phyloP scores from a whole-genome alignment of 1,284 basidiomycete species.

The Cutaneotrichosporon dermatis region DNA sequence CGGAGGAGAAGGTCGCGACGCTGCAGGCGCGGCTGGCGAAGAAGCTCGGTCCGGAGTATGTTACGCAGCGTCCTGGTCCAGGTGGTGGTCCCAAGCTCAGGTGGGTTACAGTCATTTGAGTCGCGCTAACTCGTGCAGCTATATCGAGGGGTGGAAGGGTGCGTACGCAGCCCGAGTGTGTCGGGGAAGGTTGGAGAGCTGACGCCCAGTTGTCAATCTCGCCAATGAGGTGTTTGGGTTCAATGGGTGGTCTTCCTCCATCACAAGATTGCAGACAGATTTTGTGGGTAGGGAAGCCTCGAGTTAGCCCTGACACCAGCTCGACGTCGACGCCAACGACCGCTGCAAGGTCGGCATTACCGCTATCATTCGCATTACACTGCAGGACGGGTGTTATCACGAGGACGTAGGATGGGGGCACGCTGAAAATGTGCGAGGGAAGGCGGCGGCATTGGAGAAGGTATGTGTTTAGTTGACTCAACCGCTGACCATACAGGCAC shows the following conservation, averaged over 20 bases:
- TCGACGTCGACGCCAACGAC: slow-evolving; percentile 64
- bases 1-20: slow-evolving; percentile 61
- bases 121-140: slow-evolving; percentile 54
- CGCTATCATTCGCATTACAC: slow-evolving; percentile 77
- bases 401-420: slow-evolving; percentile 91
- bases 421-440: slow-evolving; percentile 77
- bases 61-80: slow-evolving; percentile 83
- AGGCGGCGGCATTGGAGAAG: slow-evolving; percentile 86
- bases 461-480: slow-evolving; percentile 51
- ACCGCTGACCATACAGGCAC: slow-evolving; percentile 60
- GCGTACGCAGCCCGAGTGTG: not conserved
- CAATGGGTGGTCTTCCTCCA: slow-evolving; percentile 90
- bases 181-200: not conserved
- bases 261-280: slow-evolving; percentile 70
- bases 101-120: slow-evolving; percentile 23
- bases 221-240: slow-evolving; percentile 99
- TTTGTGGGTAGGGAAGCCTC: slow-evolving; percentile 47
- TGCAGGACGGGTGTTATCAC: slow-evolving; percentile 83
- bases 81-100: slow-evolving; percentile 71
- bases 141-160: slow-evolving; percentile 92
- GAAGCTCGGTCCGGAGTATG: slow-evolving; percentile 88
- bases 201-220: slow-evolving; percentile 67
- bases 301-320: slow-evolving; percentile 22
- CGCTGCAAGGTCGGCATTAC: slow-evolving; percentile 74
- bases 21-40: slow-evolving; percentile 79